Evolutionary conservation across 768 basidiomycete genomes (phyloP).

Genomic region (Piloderma croceum): DNA sequence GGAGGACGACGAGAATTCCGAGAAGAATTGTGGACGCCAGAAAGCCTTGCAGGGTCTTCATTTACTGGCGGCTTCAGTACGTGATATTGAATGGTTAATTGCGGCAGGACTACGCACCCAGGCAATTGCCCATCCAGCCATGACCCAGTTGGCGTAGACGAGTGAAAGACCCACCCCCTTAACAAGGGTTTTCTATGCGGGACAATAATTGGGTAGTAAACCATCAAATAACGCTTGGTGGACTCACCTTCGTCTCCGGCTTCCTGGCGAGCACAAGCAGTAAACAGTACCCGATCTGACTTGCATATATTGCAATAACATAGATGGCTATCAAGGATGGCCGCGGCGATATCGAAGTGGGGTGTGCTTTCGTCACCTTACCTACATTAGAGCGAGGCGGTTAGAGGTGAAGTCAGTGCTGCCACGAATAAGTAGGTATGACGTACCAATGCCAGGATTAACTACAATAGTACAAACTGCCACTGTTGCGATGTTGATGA

Average conservation of each 20-base stretch:
- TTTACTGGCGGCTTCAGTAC: background rate
- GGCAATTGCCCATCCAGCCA: constrained; percentile 74
- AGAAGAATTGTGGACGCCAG: constrained; percentile 69
- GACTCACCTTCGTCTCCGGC: constrained; percentile 71
- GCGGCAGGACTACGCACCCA: constrained; percentile 45
- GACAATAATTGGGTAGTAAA: too few relatives aligned
- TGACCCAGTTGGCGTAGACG: constrained; percentile 72
- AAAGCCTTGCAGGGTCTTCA: constrained; percentile 69
- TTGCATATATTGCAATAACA: constrained; percentile 52
- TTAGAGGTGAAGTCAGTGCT: background rate
- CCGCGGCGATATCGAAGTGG: constrained; percentile 69
- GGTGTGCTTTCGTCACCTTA: constrained; percentile 46
- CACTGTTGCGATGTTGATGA: constrained; percentile 72
- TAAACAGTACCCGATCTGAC: constrained; percentile 79
- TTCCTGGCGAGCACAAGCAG: constrained; percentile 67
- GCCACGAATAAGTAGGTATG: background rate
- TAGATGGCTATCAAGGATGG: constrained; percentile 53
- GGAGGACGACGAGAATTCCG: constrained; percentile 59
- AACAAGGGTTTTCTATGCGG: constrained; percentile 58
- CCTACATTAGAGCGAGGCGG: constrained; percentile 34
- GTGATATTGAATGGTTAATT: constrained; percentile 1
- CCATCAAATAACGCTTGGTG: too few relatives aligned
- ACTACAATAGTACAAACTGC: constrained; percentile 65
- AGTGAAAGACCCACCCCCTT: constrained; percentile 79
- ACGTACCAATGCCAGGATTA: constrained; percentile 55